These are phyloP conservation scores for Escovopsis sp. DNA, from an alignment of 2,329 filamentous ascomycete species.

Conservation along the genomic window DNA sequence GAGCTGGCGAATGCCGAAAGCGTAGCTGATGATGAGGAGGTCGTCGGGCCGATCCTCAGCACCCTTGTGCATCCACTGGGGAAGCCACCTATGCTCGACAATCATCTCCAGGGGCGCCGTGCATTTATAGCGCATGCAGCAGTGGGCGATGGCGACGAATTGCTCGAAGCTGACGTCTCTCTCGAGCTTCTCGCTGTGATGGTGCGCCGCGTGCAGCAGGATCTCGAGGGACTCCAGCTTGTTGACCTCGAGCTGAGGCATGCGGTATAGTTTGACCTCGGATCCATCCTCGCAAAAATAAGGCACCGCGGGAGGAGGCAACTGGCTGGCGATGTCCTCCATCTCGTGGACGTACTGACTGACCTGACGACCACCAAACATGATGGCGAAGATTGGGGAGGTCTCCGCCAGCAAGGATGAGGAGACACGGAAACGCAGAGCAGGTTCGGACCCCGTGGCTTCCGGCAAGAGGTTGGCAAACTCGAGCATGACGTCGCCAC, in stretches of 20 bases:
- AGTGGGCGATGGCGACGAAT: conserved; percentile 38
- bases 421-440: conserved; percentile 35
- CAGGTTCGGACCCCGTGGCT: conserved; percentile 18
- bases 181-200: conserved; percentile 32
- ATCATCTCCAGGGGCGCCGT: conserved; percentile 34
- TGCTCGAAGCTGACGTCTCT: conserved; percentile 30
- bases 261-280: conserved; percentile 32
- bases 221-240: conserved; percentile 26
- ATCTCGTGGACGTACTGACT: conserved; percentile 21
- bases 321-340: conserved; percentile 20
- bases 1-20: conserved; percentile 33
- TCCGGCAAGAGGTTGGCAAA: conserved; percentile 30
- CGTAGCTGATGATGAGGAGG: conserved; percentile 36
- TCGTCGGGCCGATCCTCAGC: conserved; percentile 35
- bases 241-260: conserved; percentile 37
- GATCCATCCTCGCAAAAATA: conserved; percentile 28
- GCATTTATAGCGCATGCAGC: conserved; percentile 34
- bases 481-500: conserved; percentile 36
- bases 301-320: conserved; percentile 20
- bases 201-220: conserved; percentile 36
- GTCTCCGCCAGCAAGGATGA: conserved; percentile 35
- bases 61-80: conserved; percentile 34
- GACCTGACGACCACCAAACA: conserved; percentile 24
- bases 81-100: conserved; percentile 37
- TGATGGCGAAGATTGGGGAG: conserved; percentile 35